Conservation (phyloP, 2,329 filamentous ascomycete species). For the Aspergillus fijiensis region DNA sequence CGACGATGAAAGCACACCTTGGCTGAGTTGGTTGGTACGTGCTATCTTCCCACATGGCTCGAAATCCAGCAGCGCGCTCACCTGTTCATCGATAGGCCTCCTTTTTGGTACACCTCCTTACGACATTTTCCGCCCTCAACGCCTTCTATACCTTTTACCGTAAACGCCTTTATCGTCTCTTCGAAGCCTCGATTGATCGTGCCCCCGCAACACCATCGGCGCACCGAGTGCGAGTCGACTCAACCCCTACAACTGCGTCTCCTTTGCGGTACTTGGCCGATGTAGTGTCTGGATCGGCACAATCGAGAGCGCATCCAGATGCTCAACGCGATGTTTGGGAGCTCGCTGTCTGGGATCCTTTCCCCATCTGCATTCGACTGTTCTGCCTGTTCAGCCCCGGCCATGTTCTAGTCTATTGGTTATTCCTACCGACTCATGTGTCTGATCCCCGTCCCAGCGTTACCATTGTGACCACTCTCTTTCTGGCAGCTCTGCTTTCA, state of each 20-base stretch:
- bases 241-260: conserved; percentile 73
- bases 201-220: conserved; percentile 79
- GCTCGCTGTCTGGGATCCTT: conserved; percentile 87
- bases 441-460: conserved; percentile 80
- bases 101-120: conserved; percentile 69
- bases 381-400: conserved; percentile 92
- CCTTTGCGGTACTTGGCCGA: conserved; percentile 73
- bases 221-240: conserved; percentile 82
- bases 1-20: conserved; percentile 63
- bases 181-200: conserved; percentile 79
- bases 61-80: background rate
- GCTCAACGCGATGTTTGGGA: conserved; percentile 90
- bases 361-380: conserved; percentile 75
- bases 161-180: conserved; percentile 84
- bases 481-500: conserved; percentile 73
- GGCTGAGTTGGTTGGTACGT: conserved; percentile 66
- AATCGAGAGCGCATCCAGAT: conserved; percentile 74
- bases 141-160: conserved; percentile 78
- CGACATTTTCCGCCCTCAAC: conserved; percentile 68
- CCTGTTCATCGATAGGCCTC: conserved; percentile 53
- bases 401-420: conserved; percentile 85
- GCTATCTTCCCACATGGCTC: background rate
- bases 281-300: conserved; percentile 69
- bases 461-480: conserved; percentile 78
- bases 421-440: conserved; percentile 75